These are phyloP conservation scores for Leptodontidium sp. DNA, from an alignment of 2,329 filamentous ascomycete genomes.

Conservation along the genomic window DNA sequence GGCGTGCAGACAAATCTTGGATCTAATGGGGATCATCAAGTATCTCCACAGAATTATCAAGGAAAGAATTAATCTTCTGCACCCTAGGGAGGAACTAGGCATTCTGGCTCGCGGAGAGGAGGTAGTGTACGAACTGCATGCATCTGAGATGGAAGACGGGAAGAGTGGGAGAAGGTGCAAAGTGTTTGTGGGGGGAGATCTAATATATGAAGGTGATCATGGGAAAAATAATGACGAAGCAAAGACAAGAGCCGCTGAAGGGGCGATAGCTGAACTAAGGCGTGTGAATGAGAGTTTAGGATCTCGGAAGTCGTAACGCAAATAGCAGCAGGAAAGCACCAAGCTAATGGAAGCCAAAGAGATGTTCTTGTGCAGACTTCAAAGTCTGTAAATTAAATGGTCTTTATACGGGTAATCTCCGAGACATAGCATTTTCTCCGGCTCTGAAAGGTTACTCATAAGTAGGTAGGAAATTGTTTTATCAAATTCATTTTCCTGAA, in stretches of 20 bases:
- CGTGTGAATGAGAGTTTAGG: slow-evolving; percentile 9
- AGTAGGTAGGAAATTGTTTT: too few species aligned
- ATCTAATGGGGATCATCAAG: slow-evolving; percentile 22
- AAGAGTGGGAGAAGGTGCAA: slow-evolving; percentile 7
- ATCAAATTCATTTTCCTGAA: too few species aligned
- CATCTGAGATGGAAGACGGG: slow-evolving; percentile 4
- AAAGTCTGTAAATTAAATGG: neutral
- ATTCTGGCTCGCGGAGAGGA: slow-evolving; percentile 17
- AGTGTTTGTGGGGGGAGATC: slow-evolving; percentile 17
- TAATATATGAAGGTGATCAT: slow-evolving; percentile 3
- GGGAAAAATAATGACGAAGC: slow-evolving; percentile 18
- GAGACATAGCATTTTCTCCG: neutral
- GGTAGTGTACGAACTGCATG: slow-evolving; percentile 16
- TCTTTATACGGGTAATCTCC: neutral
- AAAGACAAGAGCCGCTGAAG: slow-evolving; percentile 21
- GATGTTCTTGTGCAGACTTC: neutral
- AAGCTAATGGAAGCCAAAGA: neutral
- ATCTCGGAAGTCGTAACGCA: slow-evolving; percentile 4
- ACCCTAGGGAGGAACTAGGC: slow-evolving; percentile 22
- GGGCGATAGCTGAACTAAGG: slow-evolving; percentile 16
- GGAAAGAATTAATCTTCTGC: slow-evolving; percentile 20
- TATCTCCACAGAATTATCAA: slow-evolving; percentile 17
- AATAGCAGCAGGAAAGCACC: slow-evolving; percentile 3
- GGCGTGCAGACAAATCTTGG: slow-evolving; percentile 18
- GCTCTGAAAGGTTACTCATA: slow-evolving; percentile 9